phyloP scores from a whole-genome alignment of 2,329 filamentous ascomycete species.

The Tolypocladium paradoxum region DNA sequence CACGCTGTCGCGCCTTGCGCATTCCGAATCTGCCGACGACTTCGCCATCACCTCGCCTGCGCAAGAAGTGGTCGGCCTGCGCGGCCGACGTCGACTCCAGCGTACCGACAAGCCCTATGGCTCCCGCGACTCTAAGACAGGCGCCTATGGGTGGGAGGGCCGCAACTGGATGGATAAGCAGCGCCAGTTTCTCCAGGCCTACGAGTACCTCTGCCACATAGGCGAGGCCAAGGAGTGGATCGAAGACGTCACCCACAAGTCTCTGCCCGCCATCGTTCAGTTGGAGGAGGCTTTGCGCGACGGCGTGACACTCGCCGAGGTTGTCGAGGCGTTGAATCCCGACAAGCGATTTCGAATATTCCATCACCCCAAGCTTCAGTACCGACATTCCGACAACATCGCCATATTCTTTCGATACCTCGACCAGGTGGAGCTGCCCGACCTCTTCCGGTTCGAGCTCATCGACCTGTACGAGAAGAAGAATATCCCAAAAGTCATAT shows the following conservation, averaged over 20 bases:
- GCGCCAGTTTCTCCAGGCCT: slow-evolving; percentile 88
- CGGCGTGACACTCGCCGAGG: slow-evolving; percentile 87
- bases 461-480: slow-evolving; percentile 99
- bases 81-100: slow-evolving; percentile 75
- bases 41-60: slow-evolving; percentile 68
- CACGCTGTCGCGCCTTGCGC: slow-evolving; percentile 72
- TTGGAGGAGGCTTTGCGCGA: slow-evolving; percentile 86
- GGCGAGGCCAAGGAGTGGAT: slow-evolving; percentile 99
- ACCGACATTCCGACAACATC: slow-evolving; percentile 95
- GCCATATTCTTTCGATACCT: slow-evolving; percentile 92
- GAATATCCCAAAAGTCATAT: slow-evolving; percentile 98
- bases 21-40: slow-evolving; percentile 64
- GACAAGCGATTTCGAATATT: slow-evolving; percentile 73
- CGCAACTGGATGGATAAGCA: slow-evolving; percentile 99
- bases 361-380: slow-evolving; percentile 74
- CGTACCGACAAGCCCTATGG: slow-evolving; percentile 47
- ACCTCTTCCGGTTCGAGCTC: slow-evolving; percentile 92
- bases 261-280: slow-evolving; percentile 85
- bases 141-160: slow-evolving; percentile 62
- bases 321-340: slow-evolving; percentile 81
- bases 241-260: slow-evolving; percentile 73
- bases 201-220: slow-evolving; percentile 97
- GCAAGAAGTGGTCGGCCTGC: slow-evolving; percentile 79
- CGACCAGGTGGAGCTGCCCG: slow-evolving; percentile 82
- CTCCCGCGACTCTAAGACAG: slow-evolving; percentile 33